These are phyloP conservation scores for Aspergillus conjunctus DNA, from an alignment of 495 filamentous ascomycete genomes.

Conservation along the genomic window DNA sequence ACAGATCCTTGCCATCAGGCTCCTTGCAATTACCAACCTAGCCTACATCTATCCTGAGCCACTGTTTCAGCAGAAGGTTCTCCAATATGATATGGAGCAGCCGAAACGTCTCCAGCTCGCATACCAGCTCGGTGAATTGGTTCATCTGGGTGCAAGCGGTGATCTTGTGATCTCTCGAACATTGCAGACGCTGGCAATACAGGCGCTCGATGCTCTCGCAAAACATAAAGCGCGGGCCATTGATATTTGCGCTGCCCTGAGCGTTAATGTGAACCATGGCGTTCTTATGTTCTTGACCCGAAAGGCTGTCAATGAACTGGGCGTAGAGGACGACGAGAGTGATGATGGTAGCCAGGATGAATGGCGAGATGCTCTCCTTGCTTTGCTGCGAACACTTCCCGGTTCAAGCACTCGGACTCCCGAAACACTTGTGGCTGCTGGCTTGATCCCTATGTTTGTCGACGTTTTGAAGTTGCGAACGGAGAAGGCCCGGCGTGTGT, in stretches of 20 bases:
- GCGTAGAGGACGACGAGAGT: slow-evolving; percentile 55
- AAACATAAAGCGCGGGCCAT: slow-evolving; percentile 73
- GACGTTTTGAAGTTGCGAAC: slow-evolving; percentile 87
- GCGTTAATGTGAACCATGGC: slow-evolving; percentile 92
- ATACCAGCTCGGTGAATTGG: slow-evolving; percentile 88
- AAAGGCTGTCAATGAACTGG: slow-evolving; percentile 82
- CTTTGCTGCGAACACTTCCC: slow-evolving; percentile 73
- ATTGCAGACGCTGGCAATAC: slow-evolving; percentile 81
- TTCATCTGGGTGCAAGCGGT: slow-evolving; percentile 72
- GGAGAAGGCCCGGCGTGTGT: slow-evolving; percentile 74
- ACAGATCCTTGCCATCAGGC: slow-evolving; percentile 74
- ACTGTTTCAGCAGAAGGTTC: slow-evolving; percentile 77
- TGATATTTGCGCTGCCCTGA: slow-evolving; percentile 84
- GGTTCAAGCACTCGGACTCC: slow-evolving; percentile 67
- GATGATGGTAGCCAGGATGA: slow-evolving; percentile 69
- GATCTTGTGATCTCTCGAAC: slow-evolving; percentile 65
- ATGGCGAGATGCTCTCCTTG: slow-evolving; percentile 88
- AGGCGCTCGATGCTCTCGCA: slow-evolving; percentile 76
- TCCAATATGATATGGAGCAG: slow-evolving; percentile 87
- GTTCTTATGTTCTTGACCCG: slow-evolving; percentile 92
- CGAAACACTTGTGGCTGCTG: slow-evolving; percentile 77
- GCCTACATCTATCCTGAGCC: slow-evolving; percentile 83
- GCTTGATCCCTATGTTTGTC: slow-evolving; percentile 83
- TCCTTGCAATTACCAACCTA: slow-evolving; percentile 88
- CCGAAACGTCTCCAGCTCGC: slow-evolving; percentile 85